Evolutionary conservation across 164 flowering plant species (phyloP).

Genomic region (Annona cherimola): DNA sequence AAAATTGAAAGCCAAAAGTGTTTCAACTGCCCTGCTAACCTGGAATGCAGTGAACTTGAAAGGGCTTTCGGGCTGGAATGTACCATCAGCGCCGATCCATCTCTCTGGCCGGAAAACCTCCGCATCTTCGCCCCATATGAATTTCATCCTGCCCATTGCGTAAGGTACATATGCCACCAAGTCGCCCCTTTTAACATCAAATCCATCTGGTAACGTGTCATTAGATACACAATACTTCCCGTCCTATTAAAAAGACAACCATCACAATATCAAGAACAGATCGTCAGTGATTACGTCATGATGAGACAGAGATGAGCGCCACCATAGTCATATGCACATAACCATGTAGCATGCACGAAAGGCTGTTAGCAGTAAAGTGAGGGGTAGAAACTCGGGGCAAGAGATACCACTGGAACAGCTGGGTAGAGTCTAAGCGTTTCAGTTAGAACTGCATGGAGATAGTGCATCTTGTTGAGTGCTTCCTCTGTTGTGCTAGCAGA

Average conservation of each 20-base stretch:
- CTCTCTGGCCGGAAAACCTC: conserved; percentile 58
- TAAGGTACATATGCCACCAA: conserved; percentile 47
- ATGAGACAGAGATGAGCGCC: too few species aligned
- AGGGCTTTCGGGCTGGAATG: conserved; percentile 54
- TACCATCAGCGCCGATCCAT: conserved; percentile 50
- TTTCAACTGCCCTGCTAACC: conserved; percentile 22
- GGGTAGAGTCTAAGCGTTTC: conserved; percentile 89
- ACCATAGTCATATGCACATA: too few species aligned
- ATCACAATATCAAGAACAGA: too few species aligned
- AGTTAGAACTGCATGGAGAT: conserved; percentile 74
- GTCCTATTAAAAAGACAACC: conserved; percentile 26
- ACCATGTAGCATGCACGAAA: not conserved
- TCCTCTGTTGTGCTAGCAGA: conserved; percentile 42
- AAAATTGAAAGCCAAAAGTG: not conserved
- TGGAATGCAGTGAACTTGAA: conserved; percentile 69
- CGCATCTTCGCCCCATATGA: conserved; percentile 76
- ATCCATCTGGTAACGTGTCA: conserved; percentile 72
- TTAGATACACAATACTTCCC: conserved; percentile 42
- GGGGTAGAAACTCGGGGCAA: not conserved
- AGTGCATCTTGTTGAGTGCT: conserved; percentile 65
- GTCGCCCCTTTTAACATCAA: conserved; percentile 51
- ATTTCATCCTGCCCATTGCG: conserved; percentile 73
- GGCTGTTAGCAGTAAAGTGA: not conserved
- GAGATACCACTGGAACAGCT: conserved; percentile 69
- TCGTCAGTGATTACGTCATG: too few species aligned